phyloP scores from a whole-genome alignment of 257 asterid genomes.

The Parsonsia alboflavescens region DNA sequence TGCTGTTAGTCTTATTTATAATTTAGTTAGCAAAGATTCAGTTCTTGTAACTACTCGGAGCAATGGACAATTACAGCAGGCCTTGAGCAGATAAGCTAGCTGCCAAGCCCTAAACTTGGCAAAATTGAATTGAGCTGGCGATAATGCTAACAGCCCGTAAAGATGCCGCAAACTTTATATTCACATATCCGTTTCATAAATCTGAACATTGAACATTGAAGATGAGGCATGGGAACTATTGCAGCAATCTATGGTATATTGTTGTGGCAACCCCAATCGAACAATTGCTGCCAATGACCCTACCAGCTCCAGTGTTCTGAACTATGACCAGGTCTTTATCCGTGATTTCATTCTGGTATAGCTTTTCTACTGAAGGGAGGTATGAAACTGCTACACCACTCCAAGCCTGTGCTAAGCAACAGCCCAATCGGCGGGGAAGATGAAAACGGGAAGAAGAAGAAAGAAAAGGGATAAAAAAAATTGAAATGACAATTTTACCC shows the following conservation, averaged over 20 bases:
- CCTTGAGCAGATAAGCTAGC: conserved; percentile 91
- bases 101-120: too few species aligned
- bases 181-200: too few species aligned
- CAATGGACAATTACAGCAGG: conserved; percentile 78
- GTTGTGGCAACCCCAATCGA: conserved; percentile 62
- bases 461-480: too few species aligned
- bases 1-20: conserved; percentile 75
- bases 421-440: too few species aligned
- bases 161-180: too few species aligned
- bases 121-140: too few species aligned
- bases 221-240: conserved; percentile 69
- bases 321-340: conserved; percentile 70
- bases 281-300: conserved; percentile 74
- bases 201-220: too few species aligned
- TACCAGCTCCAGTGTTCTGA: conserved; percentile 45
- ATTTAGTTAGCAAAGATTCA: conserved; percentile 69
- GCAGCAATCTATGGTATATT: conserved; percentile 50
- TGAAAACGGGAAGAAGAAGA: too few species aligned
- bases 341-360: conserved; percentile 74
- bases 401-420: too few species aligned
- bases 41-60: conserved; percentile 77
- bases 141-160: too few species aligned
- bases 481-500: too few species aligned
- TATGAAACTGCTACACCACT: too few species aligned
- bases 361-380: conserved; percentile 74